These are phyloP conservation scores for Fagopyrum tataricum DNA, from an alignment of 148 eudicot species.

Conservation along the genomic window DNA sequence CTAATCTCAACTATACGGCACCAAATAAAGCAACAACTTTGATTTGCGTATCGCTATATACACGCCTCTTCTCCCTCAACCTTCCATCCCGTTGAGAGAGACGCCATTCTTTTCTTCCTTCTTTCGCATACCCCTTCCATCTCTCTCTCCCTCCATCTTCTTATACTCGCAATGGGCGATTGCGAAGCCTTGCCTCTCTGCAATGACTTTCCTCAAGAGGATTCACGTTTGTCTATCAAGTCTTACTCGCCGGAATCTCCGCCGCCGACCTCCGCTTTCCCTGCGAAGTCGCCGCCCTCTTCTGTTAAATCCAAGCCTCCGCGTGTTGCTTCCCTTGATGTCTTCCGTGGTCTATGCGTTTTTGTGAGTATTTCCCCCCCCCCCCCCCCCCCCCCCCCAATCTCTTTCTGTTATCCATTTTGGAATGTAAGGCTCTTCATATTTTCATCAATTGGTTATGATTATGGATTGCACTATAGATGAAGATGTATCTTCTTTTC, in stretches of 20 bases:
- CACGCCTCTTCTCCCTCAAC: neutral
- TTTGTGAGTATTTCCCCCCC: too few relatives aligned
- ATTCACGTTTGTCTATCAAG: slow-evolving; percentile 10
- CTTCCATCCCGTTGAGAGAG: neutral
- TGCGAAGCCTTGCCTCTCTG: slow-evolving; percentile 24
- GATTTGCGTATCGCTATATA: neutral
- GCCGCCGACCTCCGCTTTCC: neutral
- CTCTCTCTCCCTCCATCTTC: neutral
- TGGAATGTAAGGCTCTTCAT: neutral
- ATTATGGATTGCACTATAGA: neutral
- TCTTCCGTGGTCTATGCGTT: slow-evolving; percentile 64
- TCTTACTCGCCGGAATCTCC: neutral
- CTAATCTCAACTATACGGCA: neutral
- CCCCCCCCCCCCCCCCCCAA: too few relatives aligned
- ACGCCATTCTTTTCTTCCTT: neutral
- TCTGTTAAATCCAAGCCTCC: slow-evolving; percentile 19
- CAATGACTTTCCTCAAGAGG: slow-evolving; percentile 20
- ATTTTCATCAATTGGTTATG: neutral
- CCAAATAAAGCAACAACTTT: neutral
- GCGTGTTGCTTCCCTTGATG: slow-evolving; percentile 65
- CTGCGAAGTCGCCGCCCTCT: slow-evolving; percentile 8
- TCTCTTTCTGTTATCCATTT: neutral
- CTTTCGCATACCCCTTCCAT: neutral
- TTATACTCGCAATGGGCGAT: slow-evolving; percentile 28
- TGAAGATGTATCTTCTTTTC: neutral